Percentiles rank a stretch among this genome's conserved stretches.
These are phyloP conservation scores for Penicillium sp. DNA, from an alignment of 2,329 filamentous ascomycete species.

Conservation along the genomic window DNA sequence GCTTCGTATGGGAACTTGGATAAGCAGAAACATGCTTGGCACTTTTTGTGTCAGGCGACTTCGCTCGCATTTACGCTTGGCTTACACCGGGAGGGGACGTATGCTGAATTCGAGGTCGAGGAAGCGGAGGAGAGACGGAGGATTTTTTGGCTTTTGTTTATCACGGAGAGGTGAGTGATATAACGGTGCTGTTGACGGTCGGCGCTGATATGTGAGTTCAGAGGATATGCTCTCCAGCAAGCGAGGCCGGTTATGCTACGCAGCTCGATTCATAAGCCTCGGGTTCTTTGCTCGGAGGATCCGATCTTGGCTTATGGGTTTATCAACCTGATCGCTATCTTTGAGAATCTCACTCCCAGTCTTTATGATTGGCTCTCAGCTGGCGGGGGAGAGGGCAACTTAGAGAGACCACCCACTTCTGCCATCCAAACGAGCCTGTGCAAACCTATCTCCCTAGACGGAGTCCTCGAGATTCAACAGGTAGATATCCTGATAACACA, in stretches of 20 bases:
- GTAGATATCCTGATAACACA: conserved; percentile 67
- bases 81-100: conserved; percentile 48
- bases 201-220: conserved; percentile 26
- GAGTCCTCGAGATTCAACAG: conserved; percentile 61
- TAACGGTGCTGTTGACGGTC: not conserved
- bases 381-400: conserved; percentile 31
- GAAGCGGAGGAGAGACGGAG: conserved; percentile 63
- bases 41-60: conserved; percentile 70
- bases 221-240: conserved; percentile 68
- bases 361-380: conserved; percentile 41
- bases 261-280: conserved; percentile 61
- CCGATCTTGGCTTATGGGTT: conserved; percentile 42
- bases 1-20: conserved; percentile 68
- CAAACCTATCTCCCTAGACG: conserved; percentile 54
- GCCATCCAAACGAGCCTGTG: conserved; percentile 52
- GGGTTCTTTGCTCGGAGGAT: conserved; percentile 58
- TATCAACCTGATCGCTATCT: conserved; percentile 40
- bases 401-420: conserved; percentile 31
- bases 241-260: conserved; percentile 67
- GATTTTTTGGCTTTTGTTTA: conserved; percentile 69
- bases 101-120: conserved; percentile 45
- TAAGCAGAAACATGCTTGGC: conserved; percentile 73
- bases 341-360: conserved; percentile 38
- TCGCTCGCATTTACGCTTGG: conserved; percentile 55
- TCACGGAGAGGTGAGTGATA: conserved; percentile 60